A percentile compares a stretch with the other conserved stretches of the same genome.
These are phyloP conservation scores for Aspergillus amoenus DNA, from an alignment of 2,329 filamentous ascomycete species.

Conservation along the genomic window DNA sequence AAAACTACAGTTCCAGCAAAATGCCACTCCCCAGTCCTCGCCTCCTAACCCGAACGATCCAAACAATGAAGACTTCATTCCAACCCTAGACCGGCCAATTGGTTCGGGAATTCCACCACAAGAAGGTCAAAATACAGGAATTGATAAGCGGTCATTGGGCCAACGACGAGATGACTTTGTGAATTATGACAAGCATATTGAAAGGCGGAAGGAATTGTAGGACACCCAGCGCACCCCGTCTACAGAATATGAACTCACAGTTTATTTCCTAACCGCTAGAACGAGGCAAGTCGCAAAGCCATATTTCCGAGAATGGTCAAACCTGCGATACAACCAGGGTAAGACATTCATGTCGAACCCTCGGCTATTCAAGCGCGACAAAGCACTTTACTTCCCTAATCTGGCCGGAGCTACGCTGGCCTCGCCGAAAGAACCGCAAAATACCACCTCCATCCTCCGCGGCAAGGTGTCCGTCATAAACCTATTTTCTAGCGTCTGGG, in stretches of 20 bases:
- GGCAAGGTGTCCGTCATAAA: constrained; percentile 76
- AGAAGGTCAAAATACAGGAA: constrained; percentile 77
- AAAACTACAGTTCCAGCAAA: constrained; percentile 30
- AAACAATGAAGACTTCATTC: constrained; percentile 47
- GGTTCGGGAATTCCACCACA: constrained; percentile 73
- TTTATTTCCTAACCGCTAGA: constrained; percentile 40
- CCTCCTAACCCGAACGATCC: constrained; percentile 17
- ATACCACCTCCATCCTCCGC: constrained; percentile 74
- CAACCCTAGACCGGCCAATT: constrained; percentile 69
- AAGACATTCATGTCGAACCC: constrained; percentile 89
- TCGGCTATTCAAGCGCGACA: constrained; percentile 77
- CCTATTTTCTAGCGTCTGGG: constrained; percentile 83
- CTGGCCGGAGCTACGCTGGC: constrained; percentile 75
- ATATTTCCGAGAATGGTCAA: constrained; percentile 95
- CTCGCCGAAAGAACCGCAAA: constrained; percentile 53
- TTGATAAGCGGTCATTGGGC: constrained; percentile 65
- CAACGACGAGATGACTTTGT: constrained; percentile 78
- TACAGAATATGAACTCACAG: background rate
- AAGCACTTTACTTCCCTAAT: constrained; percentile 91
- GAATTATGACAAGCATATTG: constrained; percentile 80
- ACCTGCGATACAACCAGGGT: constrained; percentile 76
- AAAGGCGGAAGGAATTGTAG: constrained; percentile 73
- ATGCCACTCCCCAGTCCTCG: constrained; percentile 22
- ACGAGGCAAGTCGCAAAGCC: constrained; percentile 76
- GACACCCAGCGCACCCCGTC: constrained; percentile 19